Evolutionary conservation across 257 asterid species (phyloP).

Genomic region (Mitragyna speciosa): DNA sequence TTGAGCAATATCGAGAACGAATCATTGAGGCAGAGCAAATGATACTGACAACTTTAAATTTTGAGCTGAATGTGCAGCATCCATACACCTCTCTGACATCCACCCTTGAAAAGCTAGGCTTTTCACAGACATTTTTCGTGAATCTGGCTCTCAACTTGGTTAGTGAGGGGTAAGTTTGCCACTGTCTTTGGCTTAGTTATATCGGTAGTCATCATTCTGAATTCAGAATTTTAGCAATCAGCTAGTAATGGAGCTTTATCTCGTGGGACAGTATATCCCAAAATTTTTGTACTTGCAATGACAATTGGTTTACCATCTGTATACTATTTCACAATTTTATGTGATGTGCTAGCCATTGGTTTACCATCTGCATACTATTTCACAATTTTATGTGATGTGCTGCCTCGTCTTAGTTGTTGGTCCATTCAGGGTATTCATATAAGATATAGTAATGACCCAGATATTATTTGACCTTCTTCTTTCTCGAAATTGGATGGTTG

Average conservation of each 20-base stretch:
- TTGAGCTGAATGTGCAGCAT: constrained; percentile 92
- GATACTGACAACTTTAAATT: constrained; percentile 85
- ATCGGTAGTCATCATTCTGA: constrained; percentile 4
- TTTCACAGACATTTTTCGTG: constrained; percentile 72
- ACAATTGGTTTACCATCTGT: background rate
- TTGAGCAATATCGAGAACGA: constrained; percentile 90
- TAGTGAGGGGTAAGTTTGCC: constrained; percentile 88
- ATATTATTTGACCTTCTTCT: background rate
- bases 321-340: background rate
- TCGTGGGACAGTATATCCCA: background rate
- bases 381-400: background rate
- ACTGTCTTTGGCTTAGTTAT: constrained; percentile 14
- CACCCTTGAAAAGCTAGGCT: constrained; percentile 85
- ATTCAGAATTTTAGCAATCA: no score
- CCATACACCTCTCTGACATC: constrained; percentile 82
- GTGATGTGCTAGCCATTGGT: background rate
- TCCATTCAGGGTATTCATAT: background rate
- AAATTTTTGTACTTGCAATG: no score
- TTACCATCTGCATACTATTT: background rate
- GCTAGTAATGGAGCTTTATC: background rate
- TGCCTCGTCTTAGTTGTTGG: background rate
- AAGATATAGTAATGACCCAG: background rate
- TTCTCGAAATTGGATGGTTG: constrained; percentile 13
- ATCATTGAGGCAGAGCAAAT: constrained; percentile 83
- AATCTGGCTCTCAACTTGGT: constrained; percentile 79